Evolutionary conservation across 768 basidiomycete genomes (phyloP).

Genomic region (Sistotremastrum suecicum): DNA sequence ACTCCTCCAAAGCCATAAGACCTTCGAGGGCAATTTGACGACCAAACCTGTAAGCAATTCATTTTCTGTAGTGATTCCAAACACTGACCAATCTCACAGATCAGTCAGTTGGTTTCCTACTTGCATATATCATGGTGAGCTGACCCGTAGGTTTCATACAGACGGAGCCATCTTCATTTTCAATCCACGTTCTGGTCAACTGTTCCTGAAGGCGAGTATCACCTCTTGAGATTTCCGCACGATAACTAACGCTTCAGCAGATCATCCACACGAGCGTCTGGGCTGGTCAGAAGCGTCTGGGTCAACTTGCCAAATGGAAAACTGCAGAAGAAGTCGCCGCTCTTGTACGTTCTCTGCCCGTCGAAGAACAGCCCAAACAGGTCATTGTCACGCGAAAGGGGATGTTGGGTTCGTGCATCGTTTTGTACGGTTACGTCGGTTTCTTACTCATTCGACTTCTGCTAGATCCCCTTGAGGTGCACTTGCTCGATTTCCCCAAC

Average conservation of each 20-base stretch:
- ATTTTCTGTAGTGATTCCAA: conserved; percentile 1
- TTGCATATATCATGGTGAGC: not conserved
- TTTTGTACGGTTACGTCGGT: not conserved
- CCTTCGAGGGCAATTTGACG: conserved; percentile 98
- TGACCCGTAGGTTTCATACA: conserved; percentile 12
- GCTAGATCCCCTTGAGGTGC: conserved; percentile 87
- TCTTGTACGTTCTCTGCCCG: conserved; percentile 91
- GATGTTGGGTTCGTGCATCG: conserved; percentile 66
- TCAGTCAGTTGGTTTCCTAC: conserved; percentile 5
- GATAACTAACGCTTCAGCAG: conserved; percentile 5
- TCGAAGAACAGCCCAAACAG: conserved; percentile 99
- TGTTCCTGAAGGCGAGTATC: conserved; percentile 62
- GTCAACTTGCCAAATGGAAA: conserved; percentile 99
- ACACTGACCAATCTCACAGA: conserved; percentile 4
- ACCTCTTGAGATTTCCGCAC: not conserved
- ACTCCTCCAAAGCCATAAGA: conserved; percentile 63
- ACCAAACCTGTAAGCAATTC: conserved; percentile 87
- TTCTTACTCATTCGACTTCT: conserved; percentile 4
- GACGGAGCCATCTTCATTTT: conserved; percentile 98
- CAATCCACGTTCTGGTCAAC: conserved; percentile 95
- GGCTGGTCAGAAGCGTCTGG: conserved; percentile 99
- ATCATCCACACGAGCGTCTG: conserved; percentile 99
- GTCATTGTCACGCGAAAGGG: conserved; percentile 99
- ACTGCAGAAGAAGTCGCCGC: conserved; percentile 99
- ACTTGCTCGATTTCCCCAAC: conserved; percentile 98